Conservation (phyloP, 2,329 filamentous ascomycete genomes). For the Fusarium avenaceum region DNA sequence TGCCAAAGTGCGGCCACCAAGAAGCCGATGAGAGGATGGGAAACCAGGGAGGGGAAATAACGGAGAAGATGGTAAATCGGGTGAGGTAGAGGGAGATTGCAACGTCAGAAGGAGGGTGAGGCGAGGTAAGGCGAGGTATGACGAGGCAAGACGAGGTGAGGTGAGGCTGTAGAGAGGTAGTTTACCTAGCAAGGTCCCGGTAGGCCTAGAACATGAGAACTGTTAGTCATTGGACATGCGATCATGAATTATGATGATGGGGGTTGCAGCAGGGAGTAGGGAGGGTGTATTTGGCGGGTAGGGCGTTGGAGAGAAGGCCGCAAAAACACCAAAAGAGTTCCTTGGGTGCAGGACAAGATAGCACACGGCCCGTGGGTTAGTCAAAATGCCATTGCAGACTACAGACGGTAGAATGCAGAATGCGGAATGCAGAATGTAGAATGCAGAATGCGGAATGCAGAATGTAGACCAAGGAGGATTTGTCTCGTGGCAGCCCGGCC, state of each 20-base stretch:
- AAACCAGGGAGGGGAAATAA: not conserved
- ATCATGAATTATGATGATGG: not conserved
- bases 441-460: slow-evolving; percentile 7
- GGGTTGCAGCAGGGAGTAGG: not conserved
- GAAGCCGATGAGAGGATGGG: slow-evolving; percentile 4
- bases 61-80: slow-evolving; percentile 6
- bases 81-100: slow-evolving; percentile 6
- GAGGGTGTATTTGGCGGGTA: slow-evolving; percentile 8
- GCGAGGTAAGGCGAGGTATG: not conserved
- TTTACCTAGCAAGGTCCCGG: slow-evolving; percentile 54
- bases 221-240: slow-evolving; percentile 41
- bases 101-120: not conserved
- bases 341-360: not conserved
- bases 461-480: slow-evolving; percentile 20
- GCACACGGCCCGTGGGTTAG: slow-evolving; percentile 3
- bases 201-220: slow-evolving; percentile 54
- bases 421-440: slow-evolving; percentile 21
- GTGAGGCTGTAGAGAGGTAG: slow-evolving; percentile 18
- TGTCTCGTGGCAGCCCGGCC: slow-evolving; percentile 17
- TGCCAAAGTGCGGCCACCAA: slow-evolving; percentile 6
- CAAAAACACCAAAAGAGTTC: not conserved
- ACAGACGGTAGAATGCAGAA: not conserved
- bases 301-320: not conserved
- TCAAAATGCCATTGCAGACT: slow-evolving; percentile 27
- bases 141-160: slow-evolving; percentile 9